A percentile compares a stretch with the other conserved stretches of the same genome.
Evolutionary conservation across 257 asterid species (phyloP).

Genomic region (Ocimum tenuiflorum): DNA sequence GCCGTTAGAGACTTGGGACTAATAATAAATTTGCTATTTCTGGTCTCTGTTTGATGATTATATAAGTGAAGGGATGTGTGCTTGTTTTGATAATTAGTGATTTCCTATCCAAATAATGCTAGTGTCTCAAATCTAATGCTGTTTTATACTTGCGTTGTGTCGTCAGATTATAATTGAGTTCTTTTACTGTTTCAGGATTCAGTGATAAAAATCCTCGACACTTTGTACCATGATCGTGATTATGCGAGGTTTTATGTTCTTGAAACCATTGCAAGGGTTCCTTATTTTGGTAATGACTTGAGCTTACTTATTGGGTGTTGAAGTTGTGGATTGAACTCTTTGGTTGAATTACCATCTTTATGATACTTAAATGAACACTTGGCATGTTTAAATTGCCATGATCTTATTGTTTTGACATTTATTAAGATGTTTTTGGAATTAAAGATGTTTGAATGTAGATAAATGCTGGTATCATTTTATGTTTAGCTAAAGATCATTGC

Average conservation of each 20-base stretch:
- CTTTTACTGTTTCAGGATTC: conserved; percentile 60
- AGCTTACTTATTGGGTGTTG: conserved; percentile 9
- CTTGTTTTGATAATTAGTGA: not conserved
- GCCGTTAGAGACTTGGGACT: not conserved
- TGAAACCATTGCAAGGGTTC: conserved; percentile 97
- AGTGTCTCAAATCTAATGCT: not conserved
- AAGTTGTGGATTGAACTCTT: not conserved
- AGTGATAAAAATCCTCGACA: conserved; percentile 80
- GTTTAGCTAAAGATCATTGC: not conserved
- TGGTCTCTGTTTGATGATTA: not conserved
- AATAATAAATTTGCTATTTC: not conserved
- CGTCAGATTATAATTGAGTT: conserved; percentile 18
- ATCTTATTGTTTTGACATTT: not conserved
- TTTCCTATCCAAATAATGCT: conserved; percentile 7
- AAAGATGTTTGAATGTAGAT: conserved; percentile 2
- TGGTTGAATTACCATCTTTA: not conserved
- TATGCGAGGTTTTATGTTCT: conserved; percentile 89
- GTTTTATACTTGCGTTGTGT: not conserved
- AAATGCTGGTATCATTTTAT: not conserved
- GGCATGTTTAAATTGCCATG: not conserved
- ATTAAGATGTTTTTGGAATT: not conserved
- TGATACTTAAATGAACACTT: not conserved
- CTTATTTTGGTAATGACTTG: conserved; percentile 77
- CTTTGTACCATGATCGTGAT: conserved; percentile 70
- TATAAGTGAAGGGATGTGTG: not conserved